Evolutionary conservation across 495 filamentous ascomycete genomes (phyloP), one percentile per base, ranked within the genome.

Genomic region (Hypomontagnella submonticulosa): DNA sequence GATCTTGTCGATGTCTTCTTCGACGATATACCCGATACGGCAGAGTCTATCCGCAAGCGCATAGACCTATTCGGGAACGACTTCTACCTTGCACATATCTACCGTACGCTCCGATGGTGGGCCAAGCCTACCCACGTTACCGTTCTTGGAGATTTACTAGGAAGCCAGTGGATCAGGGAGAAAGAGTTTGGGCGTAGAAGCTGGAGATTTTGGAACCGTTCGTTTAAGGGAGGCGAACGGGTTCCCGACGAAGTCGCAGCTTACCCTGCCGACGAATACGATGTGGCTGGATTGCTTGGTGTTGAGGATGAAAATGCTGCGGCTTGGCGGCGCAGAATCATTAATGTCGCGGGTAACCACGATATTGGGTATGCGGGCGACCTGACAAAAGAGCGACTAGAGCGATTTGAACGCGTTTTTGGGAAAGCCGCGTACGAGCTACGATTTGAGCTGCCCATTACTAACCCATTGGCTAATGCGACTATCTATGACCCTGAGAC

Each of bases 361-460:
- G 95, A 99, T 74, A 87, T 98, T 53, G 95, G 95, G 23, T 99
- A 99, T 70, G 91, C 94, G 0, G 95, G 95, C 0, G 95, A 99
- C 75, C 82, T 97, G 57, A 90, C 87, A 52, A 74, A 80, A 33
- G 78, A 86, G 27, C 85, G 92, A 9, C 83, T 96, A 40, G 79
- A 85, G 32, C 84, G 95, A 6, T 99, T 96, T 73, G 91, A 95
- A 78, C 73, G 80, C 7, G 84, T 84, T 12, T 99, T 97, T 72
- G 95, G 95, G 20, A 90, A 85, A 54, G 83, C 88, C 16, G 95
- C 97, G 73, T 98, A 95, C 86, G 91, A 93, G 66, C 81, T 93
- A 6, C 80, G 85, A 19, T 96, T 97, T 73, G 85, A 83, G 30
- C 75, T 90, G 6, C 85, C 85, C 4, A 47, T 78, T 27, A 53